Base-by-base conservation (phyloP, 495 filamentous ascomycete species). In the Penicillium odoratum region DNA sequence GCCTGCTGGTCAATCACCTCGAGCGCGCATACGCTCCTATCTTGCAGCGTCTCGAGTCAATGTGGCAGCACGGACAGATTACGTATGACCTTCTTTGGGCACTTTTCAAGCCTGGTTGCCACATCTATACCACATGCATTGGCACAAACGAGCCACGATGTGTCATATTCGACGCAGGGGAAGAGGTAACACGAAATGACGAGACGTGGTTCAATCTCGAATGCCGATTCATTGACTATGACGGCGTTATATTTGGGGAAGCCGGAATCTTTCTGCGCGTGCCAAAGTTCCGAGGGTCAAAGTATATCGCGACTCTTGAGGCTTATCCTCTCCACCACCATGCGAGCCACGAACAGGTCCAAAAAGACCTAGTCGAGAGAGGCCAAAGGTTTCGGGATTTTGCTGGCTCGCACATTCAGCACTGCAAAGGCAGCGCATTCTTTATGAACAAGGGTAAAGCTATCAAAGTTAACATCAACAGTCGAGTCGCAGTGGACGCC, bases 81-180 rank as follows among this genome's bases (percentile, higher is more conserved):
- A 71, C 58, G n/a, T 71, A 68, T 57, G 62, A 68, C 48, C 59
- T 66, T 52, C 68, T 71, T 36, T 69, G 51, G 67, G 57, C 57
- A 30, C 64, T 71, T 28, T 21, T 21, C 21, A 21, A 21, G 21
- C 21, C 21, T 21, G 21, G 21, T 21, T 21, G 21, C 21, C 21
- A 55, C 31, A 55, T 66, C 53, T 70, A 66, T 57, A 67, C 63
- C 40, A 78, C 59, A 31, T 80, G 70, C 52, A 56, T 69, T 43
- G 72, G 79, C 34, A 75, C 74, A 30, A 63, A 71, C 46, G 66
- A 79, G 56, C 68, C 71, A 16, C 56, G 62, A 57, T 21, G 83
- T 78, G 67, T 92, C 91, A 68, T 92, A 94, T 48, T 84, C 64
- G 61, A 89, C 74, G 49, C 87, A 77, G 47, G 92, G 87, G 61